Evolutionary conservation across 78 protist species (phyloP), one percentile per base, ranked within the genome.

Genomic region (Planoprotostelium fungivorum): DNA sequence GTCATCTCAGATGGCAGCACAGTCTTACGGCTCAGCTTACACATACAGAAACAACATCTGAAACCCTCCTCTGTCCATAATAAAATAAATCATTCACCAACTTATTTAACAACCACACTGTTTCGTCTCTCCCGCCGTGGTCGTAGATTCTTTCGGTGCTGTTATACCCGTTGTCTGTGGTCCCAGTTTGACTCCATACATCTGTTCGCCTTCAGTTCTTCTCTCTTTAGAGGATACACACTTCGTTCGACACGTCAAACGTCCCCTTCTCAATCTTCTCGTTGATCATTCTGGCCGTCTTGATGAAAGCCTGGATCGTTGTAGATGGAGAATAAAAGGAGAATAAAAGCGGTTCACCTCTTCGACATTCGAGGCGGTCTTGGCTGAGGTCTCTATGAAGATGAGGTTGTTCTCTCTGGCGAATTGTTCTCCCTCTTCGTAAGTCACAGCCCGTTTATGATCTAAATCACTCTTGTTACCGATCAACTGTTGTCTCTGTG

Each of bases 241-340:
- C 73, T 25, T 51, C 73, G 16, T 51, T 51, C 5, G 73, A 51
- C 5, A 94, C 84, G 91, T 96, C 97, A 83, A 95, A 94, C 37
- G 84, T 91, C n/a, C 97, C 97, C 37, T 51, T 84, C 91, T 94
- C 93, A 35, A 96, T 91, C 89, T 97, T 97, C 35, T 92, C 91
- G 84, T 95, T 93, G 37, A 97, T 97, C 10, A 85, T 39, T n/a
- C 88, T 63, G 25, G 98, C 98, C 1, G 98, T 95, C n/a, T 87
- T 85, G 29, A 94, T 34, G 84, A 96, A 96, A 35, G 96, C 98
- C 89, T 97, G 96, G 92, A 0, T 98, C 99, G 5, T 97, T 97
- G 89, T 99, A 98, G 0, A 99, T 98, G 0, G 98, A 96, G 0
- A 99, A 98, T 85, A 98, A 99, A n/a, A 98, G 86, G 95, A 97